These are phyloP conservation scores for Solanum peruvianum DNA, from an alignment of 257 asterid genomes.

Conservation along the genomic window DNA sequence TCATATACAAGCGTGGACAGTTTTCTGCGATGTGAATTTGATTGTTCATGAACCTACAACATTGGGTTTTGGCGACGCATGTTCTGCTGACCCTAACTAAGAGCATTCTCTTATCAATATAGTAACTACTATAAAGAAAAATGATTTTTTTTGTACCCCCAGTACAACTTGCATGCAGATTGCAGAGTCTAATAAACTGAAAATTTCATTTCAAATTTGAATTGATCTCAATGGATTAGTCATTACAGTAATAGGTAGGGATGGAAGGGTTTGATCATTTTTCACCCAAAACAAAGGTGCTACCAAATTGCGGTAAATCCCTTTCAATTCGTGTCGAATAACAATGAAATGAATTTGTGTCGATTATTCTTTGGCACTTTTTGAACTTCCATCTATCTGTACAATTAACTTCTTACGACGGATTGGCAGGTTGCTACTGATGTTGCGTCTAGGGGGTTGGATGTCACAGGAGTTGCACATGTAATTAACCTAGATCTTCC, in stretches of 20 bases:
- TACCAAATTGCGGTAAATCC: background rate
- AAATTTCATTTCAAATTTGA: background rate
- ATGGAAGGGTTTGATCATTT: background rate
- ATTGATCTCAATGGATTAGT: background rate
- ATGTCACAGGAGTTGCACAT: constrained; percentile 83
- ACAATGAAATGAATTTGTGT: background rate
- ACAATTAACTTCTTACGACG: background rate
- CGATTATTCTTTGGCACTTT: background rate
- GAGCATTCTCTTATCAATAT: background rate
- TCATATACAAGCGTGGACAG: background rate
- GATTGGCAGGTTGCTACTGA: constrained; percentile 81
- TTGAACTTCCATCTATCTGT: background rate
- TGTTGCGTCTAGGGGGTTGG: constrained; percentile 90
- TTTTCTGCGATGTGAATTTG: background rate
- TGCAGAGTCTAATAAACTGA: background rate
- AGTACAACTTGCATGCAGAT: background rate
- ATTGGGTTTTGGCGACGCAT: background rate
- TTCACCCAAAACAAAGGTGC: background rate
- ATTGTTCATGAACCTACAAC: background rate
- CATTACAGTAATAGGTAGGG: background rate
- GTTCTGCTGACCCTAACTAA: background rate
- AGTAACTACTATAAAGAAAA: background rate
- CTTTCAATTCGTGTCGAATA: background rate
- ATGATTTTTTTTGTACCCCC: background rate
- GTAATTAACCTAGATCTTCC: constrained; percentile 86